Evolutionary conservation across 495 filamentous ascomycete genomes (phyloP).

Genomic region (Xylaria curta): DNA sequence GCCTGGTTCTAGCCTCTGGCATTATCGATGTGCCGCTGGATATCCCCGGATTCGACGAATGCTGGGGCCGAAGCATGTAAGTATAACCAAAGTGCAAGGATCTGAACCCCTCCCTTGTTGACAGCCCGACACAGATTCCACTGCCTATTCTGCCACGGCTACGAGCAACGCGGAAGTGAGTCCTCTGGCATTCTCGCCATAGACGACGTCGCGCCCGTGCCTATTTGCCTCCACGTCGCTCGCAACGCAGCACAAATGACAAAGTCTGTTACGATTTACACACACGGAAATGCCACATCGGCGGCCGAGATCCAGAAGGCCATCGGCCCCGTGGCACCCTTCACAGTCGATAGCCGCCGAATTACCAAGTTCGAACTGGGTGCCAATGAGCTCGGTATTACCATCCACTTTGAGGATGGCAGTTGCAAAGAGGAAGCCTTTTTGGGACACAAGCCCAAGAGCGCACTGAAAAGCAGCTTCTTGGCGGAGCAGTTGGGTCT

Average conservation of each 20-base stretch:
- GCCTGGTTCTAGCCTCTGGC: conserved; percentile 56
- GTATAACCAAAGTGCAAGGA: conserved; percentile 20
- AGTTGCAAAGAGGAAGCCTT: conserved; percentile 17
- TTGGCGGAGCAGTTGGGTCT: conserved; percentile 26
- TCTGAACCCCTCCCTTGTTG: background rate
- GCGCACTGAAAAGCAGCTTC: conserved; percentile 22
- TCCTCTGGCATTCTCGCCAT: conserved; percentile 29
- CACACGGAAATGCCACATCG: conserved; percentile 25
- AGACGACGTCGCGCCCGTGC: background rate
- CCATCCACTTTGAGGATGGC: conserved; percentile 25
- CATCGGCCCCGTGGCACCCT: background rate
- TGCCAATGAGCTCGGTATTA: background rate
- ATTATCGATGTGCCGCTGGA: conserved; percentile 42
- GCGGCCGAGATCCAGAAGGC: conserved; percentile 3
- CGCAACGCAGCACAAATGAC: conserved; percentile 17
- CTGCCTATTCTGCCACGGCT: conserved; percentile 34
- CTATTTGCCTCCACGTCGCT: conserved; percentile 21
- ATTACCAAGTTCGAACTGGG: background rate
- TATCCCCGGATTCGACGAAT: conserved; percentile 41
- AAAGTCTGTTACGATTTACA: conserved; percentile 24
- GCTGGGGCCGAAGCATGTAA: conserved; percentile 46
- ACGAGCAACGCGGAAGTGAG: conserved; percentile 23
- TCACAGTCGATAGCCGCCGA: background rate
- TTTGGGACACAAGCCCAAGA: conserved; percentile 23
- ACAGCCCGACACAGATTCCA: conserved; percentile 22